Evolutionary conservation across 257 asterid genomes (phyloP), one percentile per base, ranked within the genome.

Genomic region (Solanum ossicruentum): DNA sequence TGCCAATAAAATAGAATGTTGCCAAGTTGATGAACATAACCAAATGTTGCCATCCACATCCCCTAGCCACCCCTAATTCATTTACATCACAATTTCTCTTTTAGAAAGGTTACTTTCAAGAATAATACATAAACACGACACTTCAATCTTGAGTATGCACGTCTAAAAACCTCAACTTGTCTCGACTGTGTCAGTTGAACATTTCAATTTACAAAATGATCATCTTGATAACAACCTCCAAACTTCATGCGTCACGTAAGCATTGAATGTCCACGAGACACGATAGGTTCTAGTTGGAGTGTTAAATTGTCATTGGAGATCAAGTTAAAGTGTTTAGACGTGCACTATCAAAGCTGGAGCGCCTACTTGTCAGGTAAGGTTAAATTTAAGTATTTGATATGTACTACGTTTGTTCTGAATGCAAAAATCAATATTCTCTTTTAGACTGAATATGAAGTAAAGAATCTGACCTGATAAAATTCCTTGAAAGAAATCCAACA

Each of bases 21-120:
- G 89, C 97, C 86, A 94, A 75, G 87, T 92, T 94, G 54, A 93
- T 90, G 26, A 84, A 78, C 87, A 91, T 89, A 1, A 87, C 97
- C 78, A 90, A 86, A 86, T 91, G 93, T 90, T 94, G 98, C 94
- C 93, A 91, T 41, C 97, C 98, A 60, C 96, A 91, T 10, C 97
- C 98, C 88, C 99, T 91, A 0, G 92, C 93, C 58, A 92, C 98
- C 85, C 97, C 99, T 95, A 83, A n/a, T 94, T 86, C 17, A 21
- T 15, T 4, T 4, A 16, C 66, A 36, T 47, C 3, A 10, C 21
- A 43, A 15, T 28, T 6, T 66, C 45, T 28, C 80, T 43, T 18
- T 26, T 20, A 26, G 20, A 7, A 23, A 51, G 39, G 12, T 57
- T 13, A 67, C 6, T 43, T 47, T 21, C 5, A 47, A 20, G 12